Evolutionary conservation across 768 basidiomycete species (phyloP).

Genomic region (Austroboletus eburneus): DNA sequence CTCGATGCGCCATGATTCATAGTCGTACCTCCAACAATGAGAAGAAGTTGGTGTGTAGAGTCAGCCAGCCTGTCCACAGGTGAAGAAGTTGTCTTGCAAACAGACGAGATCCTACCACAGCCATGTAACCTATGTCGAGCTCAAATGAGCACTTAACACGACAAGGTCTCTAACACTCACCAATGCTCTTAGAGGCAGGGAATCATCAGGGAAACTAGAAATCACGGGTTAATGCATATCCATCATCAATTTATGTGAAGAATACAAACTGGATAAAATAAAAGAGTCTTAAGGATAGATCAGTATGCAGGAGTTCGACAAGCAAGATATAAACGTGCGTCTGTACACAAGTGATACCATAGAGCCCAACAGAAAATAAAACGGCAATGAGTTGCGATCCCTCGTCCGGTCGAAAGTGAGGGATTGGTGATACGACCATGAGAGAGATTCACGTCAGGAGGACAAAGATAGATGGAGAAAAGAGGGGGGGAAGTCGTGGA

Average conservation of each 20-base stretch:
- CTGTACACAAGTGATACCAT: constrained; percentile 23
- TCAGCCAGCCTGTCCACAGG: constrained; percentile 11
- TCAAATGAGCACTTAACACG: neutral
- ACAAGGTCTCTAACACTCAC: neutral
- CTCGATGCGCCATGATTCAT: neutral
- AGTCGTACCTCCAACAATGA: constrained; percentile 16
- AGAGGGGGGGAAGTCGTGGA: neutral
- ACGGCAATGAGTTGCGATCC: constrained; percentile 16
- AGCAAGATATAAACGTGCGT: constrained; percentile 9
- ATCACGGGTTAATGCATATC: neutral
- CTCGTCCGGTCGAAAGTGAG: constrained; percentile 1
- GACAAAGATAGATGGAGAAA: neutral
- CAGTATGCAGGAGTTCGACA: neutral
- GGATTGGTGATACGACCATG: neutral
- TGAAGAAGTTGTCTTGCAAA: constrained; percentile 1
- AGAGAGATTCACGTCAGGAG: neutral
- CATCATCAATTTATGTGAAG: neutral
- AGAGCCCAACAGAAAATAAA: constrained; percentile 18
- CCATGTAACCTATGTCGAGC: constrained; percentile 12
- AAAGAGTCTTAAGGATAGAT: constrained; percentile 6
- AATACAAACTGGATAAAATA: constrained; percentile 18
- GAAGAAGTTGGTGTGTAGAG: constrained; percentile 13
- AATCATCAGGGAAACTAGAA: constrained; percentile 9
- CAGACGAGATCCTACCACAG: constrained; percentile 7
- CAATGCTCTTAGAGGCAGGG: constrained; percentile 5